Percentiles rank a stretch among this genome's conserved stretches.
Evolutionary conservation across 1,284 basidiomycete genomes (phyloP).

Genomic region (Coniferiporia weirii): DNA sequence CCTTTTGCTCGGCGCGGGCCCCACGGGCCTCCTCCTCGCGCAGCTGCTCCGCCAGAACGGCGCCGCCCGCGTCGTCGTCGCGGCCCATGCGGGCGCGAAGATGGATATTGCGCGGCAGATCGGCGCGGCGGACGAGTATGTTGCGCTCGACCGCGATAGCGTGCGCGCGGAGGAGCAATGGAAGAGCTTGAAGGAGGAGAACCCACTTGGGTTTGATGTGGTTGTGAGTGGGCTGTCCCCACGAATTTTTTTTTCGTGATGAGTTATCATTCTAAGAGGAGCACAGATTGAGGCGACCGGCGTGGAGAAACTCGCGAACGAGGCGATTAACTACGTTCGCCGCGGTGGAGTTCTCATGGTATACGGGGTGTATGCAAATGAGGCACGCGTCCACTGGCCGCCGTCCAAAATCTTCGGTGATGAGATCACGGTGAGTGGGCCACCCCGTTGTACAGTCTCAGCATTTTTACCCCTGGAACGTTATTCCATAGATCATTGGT

Average conservation of each 20-base stretch:
- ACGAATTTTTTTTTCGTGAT: not conserved
- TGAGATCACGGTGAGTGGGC: constrained; percentile 43
- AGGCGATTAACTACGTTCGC: constrained; percentile 56
- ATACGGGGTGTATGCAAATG: constrained; percentile 57
- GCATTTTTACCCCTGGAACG: not conserved
- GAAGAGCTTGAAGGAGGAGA: constrained; percentile 51
- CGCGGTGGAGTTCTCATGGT: constrained; percentile 46
- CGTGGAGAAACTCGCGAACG: constrained; percentile 50
- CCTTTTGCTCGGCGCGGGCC: constrained; percentile 46
- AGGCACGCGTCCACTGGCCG: constrained; percentile 50
- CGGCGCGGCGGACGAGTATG: constrained; percentile 48
- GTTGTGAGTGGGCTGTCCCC: constrained; percentile 32
- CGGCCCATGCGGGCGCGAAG: constrained; percentile 55
- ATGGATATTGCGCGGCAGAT: constrained; percentile 53
- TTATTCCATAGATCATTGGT: constrained; percentile 47
- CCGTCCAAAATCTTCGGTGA: constrained; percentile 58
- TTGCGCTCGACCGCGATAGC: constrained; percentile 50
- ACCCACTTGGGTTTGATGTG: constrained; percentile 59
- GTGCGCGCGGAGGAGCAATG: constrained; percentile 49
- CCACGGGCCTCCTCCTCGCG: constrained; percentile 54
- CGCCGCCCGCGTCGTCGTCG: constrained; percentile 43
- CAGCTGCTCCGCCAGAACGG: constrained; percentile 57
- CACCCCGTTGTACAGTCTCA: not conserved
- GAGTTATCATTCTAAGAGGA: not conserved
- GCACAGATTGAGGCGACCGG: constrained; percentile 50